Evolutionary conservation across 208 protist species (phyloP).

Genomic region (Acanthamoeba sp.): DNA sequence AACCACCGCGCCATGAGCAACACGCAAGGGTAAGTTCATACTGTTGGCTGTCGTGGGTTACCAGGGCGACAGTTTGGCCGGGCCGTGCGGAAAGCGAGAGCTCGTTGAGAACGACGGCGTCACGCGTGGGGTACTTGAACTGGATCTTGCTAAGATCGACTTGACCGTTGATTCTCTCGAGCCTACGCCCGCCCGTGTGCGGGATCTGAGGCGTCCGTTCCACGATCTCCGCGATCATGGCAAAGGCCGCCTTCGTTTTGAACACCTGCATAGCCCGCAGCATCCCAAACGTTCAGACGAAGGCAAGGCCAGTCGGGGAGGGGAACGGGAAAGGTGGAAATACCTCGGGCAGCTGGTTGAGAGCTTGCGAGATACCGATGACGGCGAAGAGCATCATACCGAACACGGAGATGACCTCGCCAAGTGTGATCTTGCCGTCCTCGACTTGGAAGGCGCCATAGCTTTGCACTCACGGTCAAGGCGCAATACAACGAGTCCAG

Average conservation of each 20-base stretch:
- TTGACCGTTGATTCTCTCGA: slow-evolving; percentile 2
- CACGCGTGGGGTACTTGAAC: slow-evolving; percentile 83
- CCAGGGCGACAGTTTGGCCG: slow-evolving; percentile 70
- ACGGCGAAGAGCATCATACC: slow-evolving; percentile 67
- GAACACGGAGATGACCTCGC: slow-evolving; percentile 40
- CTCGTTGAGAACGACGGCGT: slow-evolving; percentile 56
- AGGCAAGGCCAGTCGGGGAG: background rate
- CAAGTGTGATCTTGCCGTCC: slow-evolving; percentile 27
- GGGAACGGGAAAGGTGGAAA: background rate
- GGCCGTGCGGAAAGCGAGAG: slow-evolving; percentile 65
- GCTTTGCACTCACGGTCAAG: background rate
- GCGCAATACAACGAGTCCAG: background rate
- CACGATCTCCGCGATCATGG: slow-evolving; percentile 80
- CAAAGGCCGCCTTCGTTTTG: slow-evolving; percentile 38
- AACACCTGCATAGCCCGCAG: background rate
- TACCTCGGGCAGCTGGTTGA: slow-evolving; percentile 14
- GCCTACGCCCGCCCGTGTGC: slow-evolving; percentile 14
- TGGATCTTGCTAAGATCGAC: slow-evolving; percentile 75
- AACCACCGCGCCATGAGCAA: background rate
- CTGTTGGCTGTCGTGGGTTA: background rate
- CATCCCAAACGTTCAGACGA: background rate
- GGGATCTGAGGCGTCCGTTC: slow-evolving; percentile 77
- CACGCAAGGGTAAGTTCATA: background rate
- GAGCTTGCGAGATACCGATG: slow-evolving; percentile 6
- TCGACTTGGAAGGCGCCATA: slow-evolving; percentile 30